Percentiles rank a stretch among this genome's conserved stretches.
phyloP scores from a whole-genome alignment of 495 filamentous ascomycete species.

The Hypomontagnella submonticulosa region DNA sequence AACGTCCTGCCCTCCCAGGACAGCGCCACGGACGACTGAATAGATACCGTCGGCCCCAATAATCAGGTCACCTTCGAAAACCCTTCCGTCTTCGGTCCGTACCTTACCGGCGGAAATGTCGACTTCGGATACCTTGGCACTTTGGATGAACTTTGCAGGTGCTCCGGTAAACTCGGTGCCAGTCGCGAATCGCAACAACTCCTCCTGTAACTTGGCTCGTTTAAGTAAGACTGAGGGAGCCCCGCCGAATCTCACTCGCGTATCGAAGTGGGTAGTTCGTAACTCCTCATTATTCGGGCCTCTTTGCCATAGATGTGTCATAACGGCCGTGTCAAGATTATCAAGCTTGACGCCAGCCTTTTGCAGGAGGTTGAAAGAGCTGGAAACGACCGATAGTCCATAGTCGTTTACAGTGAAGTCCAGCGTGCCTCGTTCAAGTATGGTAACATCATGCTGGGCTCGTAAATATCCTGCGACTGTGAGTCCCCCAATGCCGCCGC shows the following conservation, averaged over 20 bases:
- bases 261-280: slow-evolving; percentile 39
- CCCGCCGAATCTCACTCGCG: slow-evolving; percentile 37
- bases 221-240: slow-evolving; percentile 41
- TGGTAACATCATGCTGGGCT: slow-evolving; percentile 43
- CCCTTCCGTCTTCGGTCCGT: slow-evolving; percentile 39
- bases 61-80: slow-evolving; percentile 45
- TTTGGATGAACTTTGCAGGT: slow-evolving; percentile 40
- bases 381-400: slow-evolving; percentile 43
- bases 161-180: slow-evolving; percentile 37
- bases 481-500: slow-evolving; percentile 43
- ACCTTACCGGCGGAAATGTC: slow-evolving; percentile 42
- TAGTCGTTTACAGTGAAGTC: slow-evolving; percentile 46
- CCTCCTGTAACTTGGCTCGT: slow-evolving; percentile 40
- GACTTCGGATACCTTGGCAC: slow-evolving; percentile 37
- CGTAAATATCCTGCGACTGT: slow-evolving; percentile 45
- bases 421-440: slow-evolving; percentile 45
- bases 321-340: slow-evolving; percentile 41
- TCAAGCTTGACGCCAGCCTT: slow-evolving; percentile 39
- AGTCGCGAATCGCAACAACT: slow-evolving; percentile 43
- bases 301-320: slow-evolving; percentile 44
- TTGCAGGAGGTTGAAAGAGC: slow-evolving; percentile 43
- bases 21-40: slow-evolving; percentile 36
- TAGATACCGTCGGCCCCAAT: slow-evolving; percentile 47
- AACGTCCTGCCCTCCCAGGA: slow-evolving; percentile 35
- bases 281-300: slow-evolving; percentile 38